phyloP scores from a whole-genome alignment of 768 basidiomycete species.

The Chalciporus piperatus region DNA sequence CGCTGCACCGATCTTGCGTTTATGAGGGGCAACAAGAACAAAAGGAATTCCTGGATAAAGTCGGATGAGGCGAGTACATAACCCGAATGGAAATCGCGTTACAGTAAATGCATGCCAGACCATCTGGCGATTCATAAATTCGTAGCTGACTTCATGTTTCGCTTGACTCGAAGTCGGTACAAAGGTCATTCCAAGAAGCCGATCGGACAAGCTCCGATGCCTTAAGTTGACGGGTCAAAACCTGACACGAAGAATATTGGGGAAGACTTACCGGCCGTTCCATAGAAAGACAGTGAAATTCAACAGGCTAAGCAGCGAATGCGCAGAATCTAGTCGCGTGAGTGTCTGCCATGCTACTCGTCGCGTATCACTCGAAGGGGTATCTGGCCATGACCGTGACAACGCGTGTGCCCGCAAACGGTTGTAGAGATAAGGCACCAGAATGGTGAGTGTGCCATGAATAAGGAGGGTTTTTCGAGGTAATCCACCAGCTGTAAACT shows the following conservation, averaged over 20 bases:
- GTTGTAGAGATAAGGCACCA: constrained; percentile 76
- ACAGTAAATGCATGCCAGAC: constrained; percentile 99
- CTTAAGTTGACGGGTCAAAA: constrained; percentile 39
- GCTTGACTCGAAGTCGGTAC: constrained; percentile 67
- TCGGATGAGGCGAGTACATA: constrained; percentile 1
- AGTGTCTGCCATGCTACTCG: constrained; percentile 72
- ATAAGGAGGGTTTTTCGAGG: constrained; percentile 57
- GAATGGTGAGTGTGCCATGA: constrained; percentile 70
- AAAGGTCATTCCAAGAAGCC: constrained; percentile 72
- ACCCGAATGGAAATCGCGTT: constrained; percentile 24
- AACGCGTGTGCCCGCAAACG: constrained; percentile 74
- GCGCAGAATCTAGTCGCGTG: constrained; percentile 61
- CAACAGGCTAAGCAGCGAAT: constrained; percentile 59
- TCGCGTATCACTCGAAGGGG: constrained; percentile 73
- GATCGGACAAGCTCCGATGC: constrained; percentile 80
- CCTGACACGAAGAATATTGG: background rate
- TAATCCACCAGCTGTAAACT: constrained; percentile 56
- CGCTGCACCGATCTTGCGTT: constrained; percentile 65
- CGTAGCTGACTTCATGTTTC: constrained; percentile 88
- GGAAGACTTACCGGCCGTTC: constrained; percentile 69
- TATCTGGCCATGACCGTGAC: constrained; percentile 87
- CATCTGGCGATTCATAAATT: constrained; percentile 99
- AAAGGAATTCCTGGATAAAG: constrained; percentile 80
- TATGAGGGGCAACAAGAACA: constrained; percentile 87
- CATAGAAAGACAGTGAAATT: constrained; percentile 84